A percentile compares a stretch with the other conserved stretches of the same genome.
These are phyloP conservation scores for Graphiopsis chlorocephala DNA, from an alignment of 2,329 filamentous ascomycete species.

Conservation along the genomic window DNA sequence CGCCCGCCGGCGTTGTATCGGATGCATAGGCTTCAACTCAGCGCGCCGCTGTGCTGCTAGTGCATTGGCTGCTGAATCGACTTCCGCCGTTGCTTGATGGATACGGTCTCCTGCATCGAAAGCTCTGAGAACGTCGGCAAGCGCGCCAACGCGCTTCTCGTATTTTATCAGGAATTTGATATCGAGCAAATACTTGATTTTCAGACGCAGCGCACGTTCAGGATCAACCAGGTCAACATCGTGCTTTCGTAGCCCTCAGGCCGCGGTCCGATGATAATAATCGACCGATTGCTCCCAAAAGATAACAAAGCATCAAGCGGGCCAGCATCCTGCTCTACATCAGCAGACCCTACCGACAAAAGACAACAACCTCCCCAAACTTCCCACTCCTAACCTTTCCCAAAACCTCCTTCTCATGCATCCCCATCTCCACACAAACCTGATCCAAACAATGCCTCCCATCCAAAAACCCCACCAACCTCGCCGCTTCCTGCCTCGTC, in stretches of 20 bases:
- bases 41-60: too few relatives aligned
- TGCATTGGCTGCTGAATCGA: not conserved
- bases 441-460: conserved; percentile 77
- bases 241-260: too few relatives aligned
- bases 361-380: conserved; percentile 32
- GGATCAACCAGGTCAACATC: too few relatives aligned
- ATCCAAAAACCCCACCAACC: conserved; percentile 66
- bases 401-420: conserved; percentile 69
- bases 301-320: not conserved
- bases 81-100: not conserved
- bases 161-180: not conserved
- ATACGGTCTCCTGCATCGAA: not conserved
- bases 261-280: too few relatives aligned
- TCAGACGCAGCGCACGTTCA: not conserved
- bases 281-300: not conserved
- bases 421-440: conserved; percentile 72
- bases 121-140: not conserved
- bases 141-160: not conserved
- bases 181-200: not conserved
- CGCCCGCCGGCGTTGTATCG: not conserved
- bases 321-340: not conserved
- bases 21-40: not conserved
- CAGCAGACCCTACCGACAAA: conserved; percentile 19
- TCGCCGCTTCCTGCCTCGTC: conserved; percentile 39
- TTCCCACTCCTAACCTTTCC: conserved; percentile 59